Base-by-base conservation (phyloP, 768 basidiomycete genomes). In the Leccinum obscurum region DNA sequence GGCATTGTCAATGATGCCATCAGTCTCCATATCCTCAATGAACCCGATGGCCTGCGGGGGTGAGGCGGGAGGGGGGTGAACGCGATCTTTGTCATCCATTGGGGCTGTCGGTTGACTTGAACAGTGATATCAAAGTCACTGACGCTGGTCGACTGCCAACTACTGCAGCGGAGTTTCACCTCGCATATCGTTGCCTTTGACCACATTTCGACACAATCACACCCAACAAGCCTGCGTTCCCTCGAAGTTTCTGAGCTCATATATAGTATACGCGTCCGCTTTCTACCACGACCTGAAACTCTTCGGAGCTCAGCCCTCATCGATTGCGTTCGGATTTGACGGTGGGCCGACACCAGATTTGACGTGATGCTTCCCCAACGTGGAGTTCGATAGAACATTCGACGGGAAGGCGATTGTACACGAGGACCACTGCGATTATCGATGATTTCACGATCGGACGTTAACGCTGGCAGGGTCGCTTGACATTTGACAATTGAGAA, bases 11-110 rank as follows among this genome's bases (percentile, higher is more conserved):
- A 61, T 44, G 55, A 52, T 54, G 46, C 59, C 52, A 7, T 67
- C 68, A 14, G 28, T 55, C 58, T 63, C 65, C 72, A 74, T 75
- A 20, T 67, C 70, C 49, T 70, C 68, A 15, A 74, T 49, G 51
- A 70, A 52, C 41, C 68, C 65, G 32, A 67, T 49, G 7, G 58
- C 61, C 17, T 61, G 52, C 6, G 54, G 48, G 54, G 54, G 32
- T 20, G 64, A 48, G 20, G 30, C 32, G 1, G 49, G 26, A 26
- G 64, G 72, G 26, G 62, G 63, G 6, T 62, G 60, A n/a, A 57
- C 28, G 46, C 55, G 35, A 55, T 60, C 57, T 52, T 64, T 64
- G 28, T 63, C 67, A 34, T 66, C 64, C 62, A 64, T 11, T 26
- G 44, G 11, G 34, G 34, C 34, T 35, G 34, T 11, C 34, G 34